phyloP scores from a whole-genome alignment of 192 early-diverging fungal species.

The Linnemannia elongata region DNA sequence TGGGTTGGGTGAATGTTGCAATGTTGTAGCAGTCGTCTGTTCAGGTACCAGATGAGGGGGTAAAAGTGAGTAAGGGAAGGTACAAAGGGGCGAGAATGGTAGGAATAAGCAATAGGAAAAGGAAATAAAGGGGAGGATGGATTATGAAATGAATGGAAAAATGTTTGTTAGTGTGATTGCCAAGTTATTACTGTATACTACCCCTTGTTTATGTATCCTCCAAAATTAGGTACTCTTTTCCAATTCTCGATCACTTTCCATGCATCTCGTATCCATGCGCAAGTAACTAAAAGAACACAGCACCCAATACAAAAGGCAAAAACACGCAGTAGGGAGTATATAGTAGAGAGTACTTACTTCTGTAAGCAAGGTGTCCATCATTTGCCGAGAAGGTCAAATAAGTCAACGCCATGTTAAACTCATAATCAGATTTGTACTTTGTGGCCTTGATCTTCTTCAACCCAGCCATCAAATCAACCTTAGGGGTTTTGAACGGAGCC shows the following conservation, averaged over 20 bases:
- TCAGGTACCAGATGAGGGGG: no score
- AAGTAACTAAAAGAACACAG: no score
- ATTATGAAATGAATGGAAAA: neutral
- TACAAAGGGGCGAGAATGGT: neutral
- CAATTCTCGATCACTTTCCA: no score
- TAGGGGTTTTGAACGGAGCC: constrained; percentile 36
- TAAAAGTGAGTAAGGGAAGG: no score
- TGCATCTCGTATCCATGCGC: no score
- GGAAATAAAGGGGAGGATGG: neutral
- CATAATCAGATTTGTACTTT: constrained; percentile 50
- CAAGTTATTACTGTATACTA: no score
- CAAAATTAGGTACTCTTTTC: no score
- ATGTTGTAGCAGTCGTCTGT: constrained; percentile 41
- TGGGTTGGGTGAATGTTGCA: constrained; percentile 43
- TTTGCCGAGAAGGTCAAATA: constrained; percentile 50
- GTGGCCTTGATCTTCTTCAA: constrained; percentile 39
- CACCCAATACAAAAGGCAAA: neutral
- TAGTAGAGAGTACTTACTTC: constrained; percentile 24
- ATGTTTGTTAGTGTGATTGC: no score
- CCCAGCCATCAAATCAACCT: constrained; percentile 39
- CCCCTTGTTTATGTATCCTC: neutral
- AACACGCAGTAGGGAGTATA: no score
- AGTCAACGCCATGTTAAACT: constrained; percentile 52
- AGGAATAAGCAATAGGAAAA: neutral
- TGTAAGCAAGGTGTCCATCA: constrained; percentile 47